Base-by-base conservation (phyloP, 139 green algal genomes). In the Penium margaritaceum region DNA sequence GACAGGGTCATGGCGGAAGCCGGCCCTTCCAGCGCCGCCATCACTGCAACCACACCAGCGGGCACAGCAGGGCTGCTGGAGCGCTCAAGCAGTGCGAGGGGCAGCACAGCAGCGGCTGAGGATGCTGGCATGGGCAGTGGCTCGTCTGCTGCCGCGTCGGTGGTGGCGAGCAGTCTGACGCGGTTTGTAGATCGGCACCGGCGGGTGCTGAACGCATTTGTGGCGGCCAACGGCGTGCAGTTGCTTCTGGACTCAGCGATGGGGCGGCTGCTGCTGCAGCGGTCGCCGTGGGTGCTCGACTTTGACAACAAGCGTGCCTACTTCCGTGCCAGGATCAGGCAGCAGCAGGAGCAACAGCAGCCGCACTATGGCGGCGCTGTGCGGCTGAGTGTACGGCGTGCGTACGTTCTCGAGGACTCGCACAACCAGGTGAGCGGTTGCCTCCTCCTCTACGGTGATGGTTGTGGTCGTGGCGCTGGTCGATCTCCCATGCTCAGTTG, bases 231-330 rank as follows among this genome's bases (percentile, higher is more conserved):
- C 41, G 88, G 88, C 0, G 33, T 64, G 24, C 81, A 97, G 77
- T 87, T 98, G 61, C 84, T 94, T 39, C 82, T 77, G 37, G 84
- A 79, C 17, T 75, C 97, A 43, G 85, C 94, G 66, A 81, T 78
- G 35, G 84, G 80, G 15, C 75, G 97, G 39, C 63, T 77, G 9
- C 83, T 89, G 19, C 83, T 98, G 64, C 84, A 97, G 63, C 64
- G 85, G 15, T 82, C 77, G 27, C 89, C 92, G 17, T 81, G 85
- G 41, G 85, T 98, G 39, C 85, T 98, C 34, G 94, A 98, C 66
- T 98, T 98, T 84, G 91, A 96, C 84, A 97, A 97, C 86, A 98
- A 98, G 89, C 85, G 90, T 34, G 70, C 86, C 4, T 90, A 88
- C 79, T 95, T 96, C 86, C 83, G 87, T 57, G 38, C 32, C 1